Base-by-base conservation (phyloP, 176 grass and related monocot genomes). In the Pontederia paniculata region DNA sequence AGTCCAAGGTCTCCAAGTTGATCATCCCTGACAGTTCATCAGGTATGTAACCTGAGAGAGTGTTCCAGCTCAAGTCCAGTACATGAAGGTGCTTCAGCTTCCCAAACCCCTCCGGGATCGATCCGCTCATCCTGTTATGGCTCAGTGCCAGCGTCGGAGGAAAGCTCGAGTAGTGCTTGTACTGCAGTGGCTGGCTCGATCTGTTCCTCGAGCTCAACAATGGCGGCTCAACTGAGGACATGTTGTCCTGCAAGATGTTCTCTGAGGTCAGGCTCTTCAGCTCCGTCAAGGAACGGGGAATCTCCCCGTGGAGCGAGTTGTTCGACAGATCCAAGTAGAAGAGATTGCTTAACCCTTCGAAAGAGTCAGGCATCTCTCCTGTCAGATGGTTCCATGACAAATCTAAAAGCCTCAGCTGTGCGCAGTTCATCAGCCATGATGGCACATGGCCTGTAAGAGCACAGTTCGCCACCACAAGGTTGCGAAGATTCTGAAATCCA, bases 1-100 rank as follows among this genome's bases (percentile, higher is more conserved):
- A 47, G 42, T 62, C 17, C 41, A 62, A 22, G 5, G 5, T 15
- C 59, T 62, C 59, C n/a, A 62, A 62, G 59, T 62, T 46, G 59
- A 45, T 5, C 42, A 62, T 62, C 42, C 43, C 11, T 21, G 59
- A 45, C 9, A 62, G 10, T 47, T 46, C 42, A 12, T 21, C 59
- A 3, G 59, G 59, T 21, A 62, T 46, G 8, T 9, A 22, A 14
- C 59, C 59, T 14, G 59, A 46, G 18, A 62, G 6, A 17, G 21
- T 62, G 59, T 62, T 62, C 42, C 42, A 45, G 28, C 59, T 62
- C 14, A 62, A 44, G 8, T 47, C 59, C 17, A 46, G 43, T 3
- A 20, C 9, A 12, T 45, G 17, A 12, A 46, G 43, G 21, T 45
- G 10, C 18, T 45, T 62, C 9, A 46, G 23, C 12, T 62, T 59